These are phyloP conservation scores for Xylariaceae sp. DNA, from an alignment of 2,329 filamentous ascomycete species.

Conservation along the genomic window DNA sequence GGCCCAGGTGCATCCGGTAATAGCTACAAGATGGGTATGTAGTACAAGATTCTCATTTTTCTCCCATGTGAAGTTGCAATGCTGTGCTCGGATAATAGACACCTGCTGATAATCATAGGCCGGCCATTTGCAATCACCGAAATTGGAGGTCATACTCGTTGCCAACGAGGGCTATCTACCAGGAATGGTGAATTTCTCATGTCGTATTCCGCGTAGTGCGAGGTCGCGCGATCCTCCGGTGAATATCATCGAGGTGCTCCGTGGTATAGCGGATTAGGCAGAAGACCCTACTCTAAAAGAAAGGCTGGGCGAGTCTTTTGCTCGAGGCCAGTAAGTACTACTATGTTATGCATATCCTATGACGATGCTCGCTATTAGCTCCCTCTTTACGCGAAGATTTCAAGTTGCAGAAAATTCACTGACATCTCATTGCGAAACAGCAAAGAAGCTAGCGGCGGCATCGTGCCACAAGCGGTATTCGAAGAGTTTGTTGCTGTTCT, in stretches of 20 bases:
- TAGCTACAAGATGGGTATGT: constrained; percentile 58
- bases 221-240: constrained; percentile 51
- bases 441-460: constrained; percentile 64
- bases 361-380: no score
- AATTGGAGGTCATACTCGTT: constrained; percentile 60
- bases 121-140: constrained; percentile 53
- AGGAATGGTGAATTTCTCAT: constrained; percentile 64
- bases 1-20: constrained; percentile 63
- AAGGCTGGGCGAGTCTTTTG: constrained; percentile 60
- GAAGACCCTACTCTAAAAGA: constrained; percentile 37
- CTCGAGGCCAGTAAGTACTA: constrained; percentile 50
- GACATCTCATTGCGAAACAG: no score
- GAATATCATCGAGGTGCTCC: constrained; percentile 58
- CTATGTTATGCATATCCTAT: no score
- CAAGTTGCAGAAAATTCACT: no score
- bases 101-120: constrained; percentile 30
- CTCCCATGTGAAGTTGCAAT: no score
- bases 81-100: no score
- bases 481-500: constrained; percentile 60
- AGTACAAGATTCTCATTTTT: no score
- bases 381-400: no score
- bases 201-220: constrained; percentile 56
- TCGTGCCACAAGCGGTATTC: constrained; percentile 57
- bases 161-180: constrained; percentile 64
- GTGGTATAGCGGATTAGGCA: constrained; percentile 44